A percentile compares a stretch with the other conserved stretches of the same genome.
phyloP scores from a whole-genome alignment of 1,284 basidiomycete species.

The Coriolopsis trogii region DNA sequence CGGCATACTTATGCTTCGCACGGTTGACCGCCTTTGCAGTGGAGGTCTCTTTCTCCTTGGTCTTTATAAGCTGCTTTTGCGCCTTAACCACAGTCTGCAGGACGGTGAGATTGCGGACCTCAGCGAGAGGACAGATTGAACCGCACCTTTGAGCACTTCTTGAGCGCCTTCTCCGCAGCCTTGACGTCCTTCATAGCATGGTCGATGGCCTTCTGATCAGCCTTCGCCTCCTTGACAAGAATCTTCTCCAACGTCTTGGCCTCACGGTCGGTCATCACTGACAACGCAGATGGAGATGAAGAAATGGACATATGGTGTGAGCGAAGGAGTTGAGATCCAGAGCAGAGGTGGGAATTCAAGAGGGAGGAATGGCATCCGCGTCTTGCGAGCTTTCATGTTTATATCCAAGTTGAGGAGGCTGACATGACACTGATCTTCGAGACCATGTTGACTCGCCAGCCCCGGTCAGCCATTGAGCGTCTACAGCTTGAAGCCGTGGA shows the following conservation, averaged over 20 bases:
- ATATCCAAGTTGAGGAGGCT: no score
- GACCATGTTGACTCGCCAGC: neutral
- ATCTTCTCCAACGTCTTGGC: conserved; percentile 23
- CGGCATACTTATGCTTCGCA: conserved; percentile 16
- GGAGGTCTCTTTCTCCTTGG: conserved; percentile 13
- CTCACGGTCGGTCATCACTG: conserved; percentile 12
- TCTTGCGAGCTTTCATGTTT: no score
- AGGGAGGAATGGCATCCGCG: neutral
- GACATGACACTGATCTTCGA: no score
- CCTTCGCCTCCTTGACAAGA: conserved; percentile 16
- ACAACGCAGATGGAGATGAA: neutral
- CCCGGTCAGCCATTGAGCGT: neutral
- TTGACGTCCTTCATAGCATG: conserved; percentile 19
- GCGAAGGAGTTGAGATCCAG: neutral
- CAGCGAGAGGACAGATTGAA: neutral
- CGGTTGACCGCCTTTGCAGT: conserved; percentile 15
- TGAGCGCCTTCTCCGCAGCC: conserved; percentile 22
- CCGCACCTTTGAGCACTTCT: conserved; percentile 19
- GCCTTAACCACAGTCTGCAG: conserved; percentile 15
- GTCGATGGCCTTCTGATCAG: conserved; percentile 19
- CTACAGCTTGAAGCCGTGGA: neutral
- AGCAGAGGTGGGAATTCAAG: neutral
- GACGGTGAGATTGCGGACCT: neutral
- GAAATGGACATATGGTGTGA: neutral
- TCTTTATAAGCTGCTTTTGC: conserved; percentile 13